Evolutionary conservation across 805 yeast genomes (phyloP), one percentile per base, ranked within the genome.

Genomic region (Teunomyces stri): DNA sequence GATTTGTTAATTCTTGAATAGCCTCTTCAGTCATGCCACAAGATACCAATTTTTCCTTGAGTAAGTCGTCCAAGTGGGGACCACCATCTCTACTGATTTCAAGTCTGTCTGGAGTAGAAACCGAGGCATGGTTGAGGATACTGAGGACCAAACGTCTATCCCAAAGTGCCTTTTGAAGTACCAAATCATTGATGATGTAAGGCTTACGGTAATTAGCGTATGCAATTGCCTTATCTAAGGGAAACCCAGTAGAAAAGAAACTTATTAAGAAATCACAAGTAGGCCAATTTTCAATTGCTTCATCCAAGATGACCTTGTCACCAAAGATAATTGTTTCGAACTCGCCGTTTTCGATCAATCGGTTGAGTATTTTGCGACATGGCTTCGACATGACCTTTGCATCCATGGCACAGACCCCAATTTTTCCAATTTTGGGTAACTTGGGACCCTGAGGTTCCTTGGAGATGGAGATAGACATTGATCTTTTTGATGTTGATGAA

Each of bases 401-500:
- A 66, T 94, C 99, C 97, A 94, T 91, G 9, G 99, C 99, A 70
- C 99, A 94, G 1, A 94, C 96, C 45, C 99, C 99, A 56, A 94
- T 89, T 55, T 89, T 91, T 34, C 99, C 98, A 53, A 91, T 81
- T 54, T 78, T 82, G 3, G 88, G 89, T 44, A 83, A 59, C 52
- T 76, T 75, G 3, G 83, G 79, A 9, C 77, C 74, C 6, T 67
- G 67, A 9, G 59, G 62, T 44, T 71, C 79, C 45, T 62, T 64
- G 18, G 69, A 66, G 20, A 69, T 67, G 5, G 68, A 58, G 21
- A 69, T 67, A 5, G 68, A 58, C 9, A 61, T 52, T 13, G 70
- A 62, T 42, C 62, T 63, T 38, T 65, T 57, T 13, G 70, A 61
- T 11, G 65, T 52, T 6, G 64, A 53, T 13, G 70, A 65, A 35